These are phyloP conservation scores for Chlamydomonas urium DNA, from an alignment of 139 green algal species.

Conservation along the genomic window DNA sequence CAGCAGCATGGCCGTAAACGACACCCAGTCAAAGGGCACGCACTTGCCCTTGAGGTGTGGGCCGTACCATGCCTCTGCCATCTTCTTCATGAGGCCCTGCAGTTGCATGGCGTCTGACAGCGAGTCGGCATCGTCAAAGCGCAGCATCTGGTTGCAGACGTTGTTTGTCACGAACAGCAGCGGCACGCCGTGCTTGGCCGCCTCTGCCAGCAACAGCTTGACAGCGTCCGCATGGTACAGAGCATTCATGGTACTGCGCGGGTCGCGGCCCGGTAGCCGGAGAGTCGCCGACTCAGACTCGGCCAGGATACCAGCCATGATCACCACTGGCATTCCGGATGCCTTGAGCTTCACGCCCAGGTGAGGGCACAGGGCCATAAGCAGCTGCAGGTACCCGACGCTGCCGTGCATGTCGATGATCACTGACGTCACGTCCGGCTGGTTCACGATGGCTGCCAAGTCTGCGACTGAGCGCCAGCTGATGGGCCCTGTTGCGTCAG, in stretches of 20 bases:
- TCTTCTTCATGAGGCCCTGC: conserved; percentile 17
- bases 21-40: conserved; percentile 46
- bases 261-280: conserved; percentile 24
- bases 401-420: conserved; percentile 42
- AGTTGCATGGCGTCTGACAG: conserved; percentile 11
- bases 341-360: conserved; percentile 37
- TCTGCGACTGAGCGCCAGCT: conserved; percentile 10
- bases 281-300: conserved; percentile 24
- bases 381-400: conserved; percentile 31
- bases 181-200: conserved; percentile 24
- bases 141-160: conserved; percentile 42
- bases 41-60: conserved; percentile 29
- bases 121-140: conserved; percentile 23
- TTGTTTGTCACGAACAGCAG: conserved; percentile 55
- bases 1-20: conserved; percentile 35
- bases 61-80: conserved; percentile 21
- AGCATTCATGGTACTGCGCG: conserved; percentile 43
- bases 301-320: conserved; percentile 41
- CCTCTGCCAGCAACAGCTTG: conserved; percentile 26
- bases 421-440: conserved; percentile 18
- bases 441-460: conserved; percentile 15
- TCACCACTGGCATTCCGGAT: conserved; percentile 30
- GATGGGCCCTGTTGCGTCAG: conserved; percentile 2
- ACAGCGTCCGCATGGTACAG: conserved; percentile 33
- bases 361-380: conserved; percentile 12